Evolutionary conservation across 441 rosid species (phyloP).

Genomic region (Adansonia rubrostipa): DNA sequence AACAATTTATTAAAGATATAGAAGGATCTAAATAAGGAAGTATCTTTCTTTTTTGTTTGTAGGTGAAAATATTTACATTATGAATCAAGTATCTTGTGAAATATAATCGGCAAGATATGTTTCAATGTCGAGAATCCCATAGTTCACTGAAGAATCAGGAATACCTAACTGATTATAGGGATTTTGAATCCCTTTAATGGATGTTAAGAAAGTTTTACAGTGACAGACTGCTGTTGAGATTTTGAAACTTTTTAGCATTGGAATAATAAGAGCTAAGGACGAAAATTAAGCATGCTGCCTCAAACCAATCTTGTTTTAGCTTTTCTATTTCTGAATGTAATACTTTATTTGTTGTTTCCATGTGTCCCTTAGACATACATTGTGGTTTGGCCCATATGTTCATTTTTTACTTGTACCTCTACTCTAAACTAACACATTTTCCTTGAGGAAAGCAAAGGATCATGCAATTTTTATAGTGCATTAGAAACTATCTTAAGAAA

Average conservation of each 20-base stretch:
- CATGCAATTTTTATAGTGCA: not conserved
- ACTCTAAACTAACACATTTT: not conserved
- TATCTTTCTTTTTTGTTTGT: not conserved
- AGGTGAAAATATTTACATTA: not conserved
- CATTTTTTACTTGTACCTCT: not conserved
- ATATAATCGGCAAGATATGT: not conserved
- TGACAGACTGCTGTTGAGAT: not conserved
- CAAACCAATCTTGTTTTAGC: not conserved
- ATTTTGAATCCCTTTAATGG: not conserved
- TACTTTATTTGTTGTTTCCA: not conserved
- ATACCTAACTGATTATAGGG: not conserved
- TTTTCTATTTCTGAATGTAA: slow-evolving; percentile 1
- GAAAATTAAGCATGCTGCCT: not conserved
- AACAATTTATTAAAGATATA: not conserved
- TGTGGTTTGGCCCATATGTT: not conserved
- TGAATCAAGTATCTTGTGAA: not conserved
- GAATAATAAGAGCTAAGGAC: not conserved
- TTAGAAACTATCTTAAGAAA: not conserved
- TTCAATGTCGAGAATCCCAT: slow-evolving; percentile 5
- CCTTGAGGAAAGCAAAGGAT: slow-evolving; percentile 2
- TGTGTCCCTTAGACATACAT: not conserved
- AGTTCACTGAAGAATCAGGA: slow-evolving; percentile 11
- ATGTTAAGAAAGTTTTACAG: not conserved
- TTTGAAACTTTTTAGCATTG: not conserved
- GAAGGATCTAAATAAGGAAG: slow-evolving; percentile 16